These are phyloP conservation scores for Phialocephala sp. DNA, from an alignment of 2,329 filamentous ascomycete species.

Conservation along the genomic window DNA sequence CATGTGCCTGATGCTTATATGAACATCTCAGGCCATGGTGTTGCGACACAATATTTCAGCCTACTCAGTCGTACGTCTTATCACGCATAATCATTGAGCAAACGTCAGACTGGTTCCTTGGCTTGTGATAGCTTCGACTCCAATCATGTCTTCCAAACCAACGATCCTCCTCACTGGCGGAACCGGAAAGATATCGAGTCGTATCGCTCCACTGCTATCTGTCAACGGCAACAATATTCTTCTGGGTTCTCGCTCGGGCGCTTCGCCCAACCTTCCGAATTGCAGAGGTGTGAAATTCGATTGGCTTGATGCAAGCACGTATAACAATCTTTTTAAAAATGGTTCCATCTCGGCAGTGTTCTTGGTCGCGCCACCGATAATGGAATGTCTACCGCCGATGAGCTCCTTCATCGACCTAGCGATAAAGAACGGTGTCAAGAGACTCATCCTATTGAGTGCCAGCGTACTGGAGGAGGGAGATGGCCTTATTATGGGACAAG, in stretches of 20 bases:
- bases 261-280: slow-evolving; percentile 33
- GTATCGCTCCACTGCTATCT: slow-evolving; percentile 46
- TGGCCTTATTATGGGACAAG: slow-evolving; percentile 45
- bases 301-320: slow-evolving; percentile 52
- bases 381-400: slow-evolving; percentile 44
- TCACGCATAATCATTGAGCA: background rate
- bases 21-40: background rate
- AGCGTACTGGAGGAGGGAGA: slow-evolving; percentile 46
- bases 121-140: background rate
- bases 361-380: slow-evolving; percentile 47
- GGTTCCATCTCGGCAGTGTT: slow-evolving; percentile 47
- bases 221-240: slow-evolving; percentile 41
- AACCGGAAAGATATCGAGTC: slow-evolving; percentile 51
- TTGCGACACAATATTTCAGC: too few relatives aligned
- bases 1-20: background rate
- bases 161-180: slow-evolving; percentile 51
- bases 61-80: background rate
- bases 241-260: slow-evolving; percentile 48
- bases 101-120: background rate
- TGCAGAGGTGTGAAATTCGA: slow-evolving; percentile 48
- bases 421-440: slow-evolving; percentile 43
- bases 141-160: slow-evolving; percentile 11
- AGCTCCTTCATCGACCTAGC: slow-evolving; percentile 51
- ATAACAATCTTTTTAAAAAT: slow-evolving; percentile 42
- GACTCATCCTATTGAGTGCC: slow-evolving; percentile 54